A percentile compares a stretch with the other conserved stretches of the same genome.
Conservation (phyloP, 352 stramenopile genomes). For the Phytophthora colocasiae region DNA sequence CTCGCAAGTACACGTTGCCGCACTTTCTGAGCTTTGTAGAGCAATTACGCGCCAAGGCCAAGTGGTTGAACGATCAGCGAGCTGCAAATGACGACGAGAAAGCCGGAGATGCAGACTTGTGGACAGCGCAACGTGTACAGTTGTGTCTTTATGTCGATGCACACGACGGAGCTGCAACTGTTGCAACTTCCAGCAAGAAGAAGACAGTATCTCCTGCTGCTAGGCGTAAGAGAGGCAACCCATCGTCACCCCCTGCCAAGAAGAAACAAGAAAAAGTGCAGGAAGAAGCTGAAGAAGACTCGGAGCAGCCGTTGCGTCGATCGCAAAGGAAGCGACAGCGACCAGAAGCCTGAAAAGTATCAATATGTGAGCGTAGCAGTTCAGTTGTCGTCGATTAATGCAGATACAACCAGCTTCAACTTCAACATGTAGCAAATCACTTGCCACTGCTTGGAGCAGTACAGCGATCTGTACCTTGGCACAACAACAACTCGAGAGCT, state of each 20-base stretch:
- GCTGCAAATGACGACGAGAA: slow-evolving; percentile 32
- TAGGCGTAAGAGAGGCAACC: slow-evolving; percentile 35
- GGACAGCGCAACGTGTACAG: slow-evolving; percentile 76
- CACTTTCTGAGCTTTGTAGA: slow-evolving; percentile 75
- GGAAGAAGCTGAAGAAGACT: slow-evolving; percentile 7
- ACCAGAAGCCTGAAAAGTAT: not conserved
- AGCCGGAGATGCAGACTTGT: slow-evolving; percentile 30
- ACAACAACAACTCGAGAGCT: slow-evolving; percentile 61
- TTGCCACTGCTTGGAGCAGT: slow-evolving; percentile 16
- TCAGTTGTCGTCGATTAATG: slow-evolving; percentile 7
- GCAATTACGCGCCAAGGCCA: slow-evolving; percentile 58
- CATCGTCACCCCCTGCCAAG: slow-evolving; percentile 5
- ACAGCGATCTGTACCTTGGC: slow-evolving; percentile 27
- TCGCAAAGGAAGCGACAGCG: slow-evolving; percentile 33
- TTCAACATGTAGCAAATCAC: slow-evolving; percentile 21
- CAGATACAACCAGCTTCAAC: slow-evolving; percentile 13
- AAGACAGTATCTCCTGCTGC: slow-evolving; percentile 13
- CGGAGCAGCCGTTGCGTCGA: slow-evolving; percentile 22
- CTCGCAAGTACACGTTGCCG: slow-evolving; percentile 80
- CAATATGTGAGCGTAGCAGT: not conserved
- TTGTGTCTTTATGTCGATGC: slow-evolving; percentile 70
- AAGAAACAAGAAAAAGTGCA: slow-evolving; percentile 13
- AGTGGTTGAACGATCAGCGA: slow-evolving; percentile 59
- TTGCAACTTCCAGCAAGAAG: slow-evolving; percentile 6
- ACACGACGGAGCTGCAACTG: slow-evolving; percentile 18